Conservation (phyloP, 2,329 filamentous ascomycete species). For the Colletotrichum sp. region DNA sequence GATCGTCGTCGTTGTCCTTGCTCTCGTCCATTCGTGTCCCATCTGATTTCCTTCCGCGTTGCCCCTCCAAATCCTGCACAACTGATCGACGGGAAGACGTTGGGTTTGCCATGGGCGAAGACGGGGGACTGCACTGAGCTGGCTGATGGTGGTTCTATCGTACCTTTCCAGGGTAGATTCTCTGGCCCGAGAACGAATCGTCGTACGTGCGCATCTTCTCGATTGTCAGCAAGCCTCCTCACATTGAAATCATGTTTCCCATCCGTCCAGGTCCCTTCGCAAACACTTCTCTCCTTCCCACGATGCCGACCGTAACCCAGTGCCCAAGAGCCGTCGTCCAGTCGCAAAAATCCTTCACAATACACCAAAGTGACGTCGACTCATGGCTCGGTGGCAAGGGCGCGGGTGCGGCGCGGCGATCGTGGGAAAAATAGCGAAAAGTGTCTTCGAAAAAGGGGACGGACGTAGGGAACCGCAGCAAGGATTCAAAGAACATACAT, state of each 20-base stretch:
- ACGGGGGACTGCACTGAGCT: neutral
- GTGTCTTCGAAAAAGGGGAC: neutral
- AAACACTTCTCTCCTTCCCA: neutral
- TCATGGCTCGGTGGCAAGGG: neutral
- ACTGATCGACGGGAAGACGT: neutral
- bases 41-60: neutral
- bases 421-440: neutral
- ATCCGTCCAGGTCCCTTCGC: neutral
- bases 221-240: neutral
- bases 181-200: slow-evolving; percentile 69
- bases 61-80: neutral
- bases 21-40: neutral
- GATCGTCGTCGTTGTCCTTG: neutral
- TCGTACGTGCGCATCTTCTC: slow-evolving; percentile 71
- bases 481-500: slow-evolving; percentile 3
- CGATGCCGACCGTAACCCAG: neutral
- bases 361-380: neutral
- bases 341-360: neutral
- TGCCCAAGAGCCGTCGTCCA: neutral
- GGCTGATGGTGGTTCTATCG: slow-evolving; percentile 30
- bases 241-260: neutral
- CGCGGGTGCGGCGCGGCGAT: neutral
- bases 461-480: neutral
- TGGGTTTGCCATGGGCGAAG: neutral
- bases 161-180: slow-evolving; percentile 74